A percentile compares a stretch with the other conserved stretches of the same genome.
phyloP scores from a whole-genome alignment of 2,329 filamentous ascomycete species.

The Beauveria asiatica region DNA sequence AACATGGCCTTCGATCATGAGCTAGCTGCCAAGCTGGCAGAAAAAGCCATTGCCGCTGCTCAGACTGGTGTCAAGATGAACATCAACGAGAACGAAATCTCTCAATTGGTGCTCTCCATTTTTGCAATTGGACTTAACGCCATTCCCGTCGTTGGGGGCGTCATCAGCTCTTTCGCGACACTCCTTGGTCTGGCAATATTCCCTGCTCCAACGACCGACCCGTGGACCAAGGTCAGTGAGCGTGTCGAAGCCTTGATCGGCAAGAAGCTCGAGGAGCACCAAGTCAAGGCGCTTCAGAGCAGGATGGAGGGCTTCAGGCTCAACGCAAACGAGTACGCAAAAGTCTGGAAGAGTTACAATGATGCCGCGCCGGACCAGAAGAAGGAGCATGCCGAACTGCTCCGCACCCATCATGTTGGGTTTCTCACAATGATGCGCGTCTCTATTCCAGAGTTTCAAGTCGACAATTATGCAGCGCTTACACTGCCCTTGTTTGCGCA shows the following conservation, averaged over 20 bases:
- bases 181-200: not conserved
- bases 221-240: not conserved
- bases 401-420: not conserved
- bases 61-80: not conserved
- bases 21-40: not conserved
- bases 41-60: not conserved
- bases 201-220: not conserved
- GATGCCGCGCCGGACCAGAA: not conserved
- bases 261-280: not conserved
- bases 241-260: not conserved
- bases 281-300: not conserved
- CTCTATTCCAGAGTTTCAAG: not conserved
- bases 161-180: not conserved
- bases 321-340: not conserved
- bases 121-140: not conserved
- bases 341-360: not conserved
- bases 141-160: not conserved
- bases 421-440: not conserved
- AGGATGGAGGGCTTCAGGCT: not conserved
- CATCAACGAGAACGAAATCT: not conserved
- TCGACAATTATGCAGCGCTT: not conserved
- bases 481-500: not conserved
- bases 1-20: not conserved
- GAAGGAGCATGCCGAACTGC: not conserved
- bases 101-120: not conserved